Conservation (phyloP, 768 basidiomycete genomes). For the Daedaleopsis sinensis region DNA sequence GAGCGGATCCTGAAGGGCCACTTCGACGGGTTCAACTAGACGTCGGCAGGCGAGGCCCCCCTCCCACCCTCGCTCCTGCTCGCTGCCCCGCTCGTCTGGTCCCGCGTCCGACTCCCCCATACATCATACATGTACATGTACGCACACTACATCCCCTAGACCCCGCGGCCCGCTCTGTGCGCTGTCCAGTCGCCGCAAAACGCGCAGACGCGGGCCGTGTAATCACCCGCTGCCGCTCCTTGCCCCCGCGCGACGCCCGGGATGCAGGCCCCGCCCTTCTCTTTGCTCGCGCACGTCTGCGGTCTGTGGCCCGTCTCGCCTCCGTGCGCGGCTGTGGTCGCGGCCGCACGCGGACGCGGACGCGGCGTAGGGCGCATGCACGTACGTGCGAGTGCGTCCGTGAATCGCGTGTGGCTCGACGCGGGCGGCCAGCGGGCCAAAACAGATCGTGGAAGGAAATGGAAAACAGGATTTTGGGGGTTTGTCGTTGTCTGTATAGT, state of each 20-base stretch:
- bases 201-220: neutral
- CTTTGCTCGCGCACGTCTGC: neutral
- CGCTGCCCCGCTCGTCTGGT: neutral
- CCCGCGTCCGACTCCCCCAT: neutral
- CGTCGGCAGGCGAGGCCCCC: neutral
- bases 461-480: too few relatives aligned
- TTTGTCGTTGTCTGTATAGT: too few relatives aligned
- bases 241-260: neutral
- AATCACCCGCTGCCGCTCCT: neutral
- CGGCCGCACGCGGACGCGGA: neutral
- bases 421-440: too few relatives aligned
- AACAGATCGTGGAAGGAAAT: too few relatives aligned
- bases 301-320: too few relatives aligned
- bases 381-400: too few relatives aligned
- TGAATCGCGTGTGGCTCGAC: too few relatives aligned
- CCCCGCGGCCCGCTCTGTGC: conserved; percentile 1
- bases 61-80: neutral
- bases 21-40: conserved; percentile 85
- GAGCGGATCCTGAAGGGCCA: conserved; percentile 90
- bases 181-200: conserved; percentile 8
- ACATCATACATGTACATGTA: too few relatives aligned
- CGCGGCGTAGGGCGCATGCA: neutral
- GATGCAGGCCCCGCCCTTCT: neutral
- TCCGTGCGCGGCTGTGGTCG: too few relatives aligned
- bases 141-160: neutral